These are phyloP conservation scores for Sporobolomyces pararoseus DNA, from an alignment of 768 basidiomycete genomes.

Conservation along the genomic window DNA sequence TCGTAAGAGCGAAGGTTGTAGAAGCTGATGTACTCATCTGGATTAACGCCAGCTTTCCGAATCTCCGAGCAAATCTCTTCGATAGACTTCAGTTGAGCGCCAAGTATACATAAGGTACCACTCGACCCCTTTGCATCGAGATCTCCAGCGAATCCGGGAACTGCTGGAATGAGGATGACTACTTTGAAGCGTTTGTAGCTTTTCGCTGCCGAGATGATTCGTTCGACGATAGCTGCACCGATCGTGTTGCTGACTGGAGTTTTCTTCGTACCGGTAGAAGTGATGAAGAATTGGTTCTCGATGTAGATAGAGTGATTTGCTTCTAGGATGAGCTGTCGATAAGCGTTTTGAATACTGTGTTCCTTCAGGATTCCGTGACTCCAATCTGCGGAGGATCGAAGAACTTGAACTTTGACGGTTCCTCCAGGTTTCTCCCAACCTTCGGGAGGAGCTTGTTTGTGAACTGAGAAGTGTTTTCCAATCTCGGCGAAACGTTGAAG, in stretches of 20 bases:
- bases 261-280: conserved; percentile 4
- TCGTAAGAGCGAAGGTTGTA: conserved; percentile 91
- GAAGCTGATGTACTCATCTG: conserved; percentile 73
- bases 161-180: conserved; percentile 79
- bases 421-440: conserved; percentile 22
- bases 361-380: conserved; percentile 86
- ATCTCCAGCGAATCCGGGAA: conserved; percentile 86
- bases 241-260: conserved; percentile 76
- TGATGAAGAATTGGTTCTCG: conserved; percentile 54
- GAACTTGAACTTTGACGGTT: conserved; percentile 54
- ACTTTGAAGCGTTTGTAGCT: conserved; percentile 77
- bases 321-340: conserved; percentile 61
- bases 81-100: conserved; percentile 52
- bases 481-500: conserved; percentile 60
- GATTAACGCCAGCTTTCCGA: conserved; percentile 35
- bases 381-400: conserved; percentile 88
- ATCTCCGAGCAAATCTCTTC: conserved; percentile 26
- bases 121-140: conserved; percentile 30
- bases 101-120: conserved; percentile 43
- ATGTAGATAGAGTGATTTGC: conserved; percentile 89
- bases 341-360: conserved; percentile 84
- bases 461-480: conserved; percentile 59
- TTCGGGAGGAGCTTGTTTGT: conserved; percentile 45
- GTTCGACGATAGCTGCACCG: conserved; percentile 72
- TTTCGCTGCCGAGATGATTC: conserved; percentile 75